A percentile compares a stretch with the other conserved stretches of the same genome.
These are phyloP conservation scores for Ramalina peruviana DNA, from an alignment of 495 filamentous ascomycete genomes.

Conservation along the genomic window DNA sequence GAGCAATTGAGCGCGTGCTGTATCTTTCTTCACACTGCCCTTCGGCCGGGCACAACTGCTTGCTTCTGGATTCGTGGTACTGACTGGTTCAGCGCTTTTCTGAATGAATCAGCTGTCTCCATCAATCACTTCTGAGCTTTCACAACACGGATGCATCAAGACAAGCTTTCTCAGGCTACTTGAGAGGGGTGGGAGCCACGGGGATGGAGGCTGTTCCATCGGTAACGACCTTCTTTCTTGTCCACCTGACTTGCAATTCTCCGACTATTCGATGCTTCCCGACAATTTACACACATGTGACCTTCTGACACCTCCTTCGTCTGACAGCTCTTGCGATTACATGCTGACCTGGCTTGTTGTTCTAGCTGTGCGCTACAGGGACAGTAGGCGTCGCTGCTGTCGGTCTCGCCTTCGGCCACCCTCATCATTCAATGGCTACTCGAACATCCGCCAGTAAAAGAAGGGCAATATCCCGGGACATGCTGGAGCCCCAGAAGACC, in stretches of 20 bases:
- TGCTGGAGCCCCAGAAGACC: slow-evolving; percentile 21
- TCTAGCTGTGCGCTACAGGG: slow-evolving; percentile 56
- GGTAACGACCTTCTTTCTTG: slow-evolving; percentile 6
- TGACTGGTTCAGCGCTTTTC: no score
- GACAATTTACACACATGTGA: no score
- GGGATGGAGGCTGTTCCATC: slow-evolving; percentile 19
- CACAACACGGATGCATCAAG: slow-evolving; percentile 2
- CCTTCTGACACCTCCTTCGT: no score
- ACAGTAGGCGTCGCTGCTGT: slow-evolving; percentile 54
- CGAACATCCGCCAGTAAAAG: slow-evolving; percentile 28
- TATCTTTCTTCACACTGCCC: no score
- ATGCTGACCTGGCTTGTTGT: neutral
- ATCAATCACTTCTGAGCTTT: neutral
- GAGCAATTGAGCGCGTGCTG: neutral
- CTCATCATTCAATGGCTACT: slow-evolving; percentile 26
- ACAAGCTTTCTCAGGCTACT: neutral
- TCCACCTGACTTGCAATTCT: neutral
- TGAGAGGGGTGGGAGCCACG: slow-evolving; percentile 5
- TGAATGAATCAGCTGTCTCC: neutral
- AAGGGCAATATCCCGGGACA: slow-evolving; percentile 29
- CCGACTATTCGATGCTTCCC: no score
- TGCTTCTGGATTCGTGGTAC: no score
- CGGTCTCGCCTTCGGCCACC: slow-evolving; percentile 49
- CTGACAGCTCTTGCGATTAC: neutral
- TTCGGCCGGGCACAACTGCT: no score